phyloP scores from a whole-genome alignment of 176 grass and related monocot species.

The Avena sativa region DNA sequence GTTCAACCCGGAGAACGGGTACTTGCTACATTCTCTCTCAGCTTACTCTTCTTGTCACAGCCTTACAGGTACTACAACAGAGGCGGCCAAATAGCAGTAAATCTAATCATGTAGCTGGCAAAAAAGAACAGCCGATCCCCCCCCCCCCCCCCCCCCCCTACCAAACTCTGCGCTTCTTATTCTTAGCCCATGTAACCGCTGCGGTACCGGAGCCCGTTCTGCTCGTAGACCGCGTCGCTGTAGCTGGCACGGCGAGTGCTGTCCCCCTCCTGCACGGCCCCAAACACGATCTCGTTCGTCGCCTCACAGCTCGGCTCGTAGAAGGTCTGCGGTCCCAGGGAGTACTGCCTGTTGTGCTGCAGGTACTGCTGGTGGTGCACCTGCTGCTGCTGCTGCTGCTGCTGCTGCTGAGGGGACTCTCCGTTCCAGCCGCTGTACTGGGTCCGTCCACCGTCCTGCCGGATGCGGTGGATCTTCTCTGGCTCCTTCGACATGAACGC shows the following conservation, averaged over 20 bases:
- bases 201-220: conserved; percentile 61
- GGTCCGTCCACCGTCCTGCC: conserved; percentile 44
- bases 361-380: conserved; percentile 79
- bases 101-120: conserved; percentile 14
- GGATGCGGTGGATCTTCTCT: conserved; percentile 79
- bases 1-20: conserved; percentile 23
- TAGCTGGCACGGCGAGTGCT: conserved; percentile 53
- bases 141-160: too few species aligned
- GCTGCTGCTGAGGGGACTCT: conserved; percentile 54
- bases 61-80: conserved; percentile 37
- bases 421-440: conserved; percentile 55
- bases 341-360: conserved; percentile 74
- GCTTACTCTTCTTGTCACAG: neutral
- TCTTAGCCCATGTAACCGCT: conserved; percentile 59
- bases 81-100: conserved; percentile 28
- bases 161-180: conserved; percentile 32
- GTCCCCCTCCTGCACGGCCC: conserved; percentile 80
- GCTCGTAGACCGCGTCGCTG: conserved; percentile 57
- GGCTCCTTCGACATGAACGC: conserved; percentile 86
- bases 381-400: conserved; percentile 40
- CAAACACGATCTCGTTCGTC: conserved; percentile 84
- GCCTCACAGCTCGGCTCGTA: conserved; percentile 77
- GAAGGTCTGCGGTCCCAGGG: conserved; percentile 71
- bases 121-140: conserved; percentile 1
- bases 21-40: neutral